Conservation (phyloP, 768 basidiomycete genomes). For the Amanita rimosa region DNA sequence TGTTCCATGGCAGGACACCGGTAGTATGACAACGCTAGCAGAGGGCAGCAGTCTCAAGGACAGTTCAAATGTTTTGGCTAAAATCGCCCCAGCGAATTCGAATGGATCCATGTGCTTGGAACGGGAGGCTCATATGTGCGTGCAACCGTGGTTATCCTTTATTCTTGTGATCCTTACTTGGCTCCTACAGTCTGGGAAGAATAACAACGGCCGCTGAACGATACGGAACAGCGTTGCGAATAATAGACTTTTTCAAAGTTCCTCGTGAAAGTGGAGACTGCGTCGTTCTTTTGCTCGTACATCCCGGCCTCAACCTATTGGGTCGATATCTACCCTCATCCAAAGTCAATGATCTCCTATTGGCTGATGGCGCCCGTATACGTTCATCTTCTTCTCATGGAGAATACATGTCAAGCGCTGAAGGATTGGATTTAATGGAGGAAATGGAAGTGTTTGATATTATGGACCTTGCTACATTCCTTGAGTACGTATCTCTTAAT, state of each 20-base stretch:
- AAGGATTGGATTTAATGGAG: slow-evolving; percentile 34
- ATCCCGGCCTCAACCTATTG: slow-evolving; percentile 59
- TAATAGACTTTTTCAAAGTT: slow-evolving; percentile 59
- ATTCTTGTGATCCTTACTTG: background rate
- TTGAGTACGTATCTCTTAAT: slow-evolving; percentile 38
- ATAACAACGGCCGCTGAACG: slow-evolving; percentile 39
- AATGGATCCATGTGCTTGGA: slow-evolving; percentile 66
- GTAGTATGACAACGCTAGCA: slow-evolving; percentile 56
- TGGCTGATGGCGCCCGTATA: slow-evolving; percentile 38
- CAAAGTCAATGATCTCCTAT: slow-evolving; percentile 55
- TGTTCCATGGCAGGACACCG: slow-evolving; percentile 59
- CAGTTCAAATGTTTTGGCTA: slow-evolving; percentile 55
- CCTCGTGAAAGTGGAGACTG: slow-evolving; percentile 56
- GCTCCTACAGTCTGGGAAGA: slow-evolving; percentile 32
- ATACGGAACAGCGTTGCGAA: slow-evolving; percentile 38
- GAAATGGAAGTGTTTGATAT: slow-evolving; percentile 53
- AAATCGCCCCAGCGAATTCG: slow-evolving; percentile 63
- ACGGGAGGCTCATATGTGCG: slow-evolving; percentile 63
- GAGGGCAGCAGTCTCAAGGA: slow-evolving; percentile 65
- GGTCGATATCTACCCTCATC: slow-evolving; percentile 59
- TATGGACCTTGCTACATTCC: slow-evolving; percentile 69
- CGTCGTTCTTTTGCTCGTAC: slow-evolving; percentile 58
- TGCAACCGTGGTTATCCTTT: slow-evolving; percentile 7
- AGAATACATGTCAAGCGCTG: slow-evolving; percentile 40
- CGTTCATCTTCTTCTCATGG: slow-evolving; percentile 31